Conservation (phyloP, 495 filamentous ascomycete species). For the Lindgomyces ingoldianus region DNA sequence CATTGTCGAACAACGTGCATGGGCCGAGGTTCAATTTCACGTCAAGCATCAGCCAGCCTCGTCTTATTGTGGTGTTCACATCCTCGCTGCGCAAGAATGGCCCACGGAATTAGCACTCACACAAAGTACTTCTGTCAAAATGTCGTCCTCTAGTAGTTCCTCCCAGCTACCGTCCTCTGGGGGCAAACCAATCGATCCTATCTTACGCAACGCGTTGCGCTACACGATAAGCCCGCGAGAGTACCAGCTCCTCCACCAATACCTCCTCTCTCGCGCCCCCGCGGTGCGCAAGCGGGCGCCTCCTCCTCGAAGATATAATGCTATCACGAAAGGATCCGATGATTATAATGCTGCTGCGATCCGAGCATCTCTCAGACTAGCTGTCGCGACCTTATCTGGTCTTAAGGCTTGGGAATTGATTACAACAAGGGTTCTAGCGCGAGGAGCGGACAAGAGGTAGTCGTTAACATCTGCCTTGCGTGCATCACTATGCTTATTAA, state of each 20-base stretch:
- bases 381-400: constrained; percentile 65
- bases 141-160: constrained; percentile 21
- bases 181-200: constrained; percentile 52
- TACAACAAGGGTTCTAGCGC: constrained; percentile 40
- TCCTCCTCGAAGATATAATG: constrained; percentile 55
- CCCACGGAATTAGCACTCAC: not conserved
- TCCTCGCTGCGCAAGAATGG: not conserved
- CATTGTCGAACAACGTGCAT: no score
- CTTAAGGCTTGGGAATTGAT: constrained; percentile 70
- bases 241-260: constrained; percentile 78
- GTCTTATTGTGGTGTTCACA: not conserved
- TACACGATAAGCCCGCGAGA: constrained; percentile 83
- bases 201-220: constrained; percentile 75
- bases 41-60: no score
- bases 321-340: constrained; percentile 55
- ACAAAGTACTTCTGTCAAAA: not conserved
- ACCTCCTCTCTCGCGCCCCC: constrained; percentile 66
- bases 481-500: not conserved
- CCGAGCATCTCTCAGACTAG: constrained; percentile 73
- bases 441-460: constrained; percentile 48
- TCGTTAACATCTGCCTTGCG: constrained; percentile 3
- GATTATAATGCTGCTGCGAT: constrained; percentile 81
- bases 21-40: not conserved
- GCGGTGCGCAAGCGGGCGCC: constrained; percentile 62
- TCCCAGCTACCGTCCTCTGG: constrained; percentile 13